These are phyloP conservation scores for Panaeolus cyanescens DNA, from an alignment of 768 basidiomycete genomes.

Conservation along the genomic window DNA sequence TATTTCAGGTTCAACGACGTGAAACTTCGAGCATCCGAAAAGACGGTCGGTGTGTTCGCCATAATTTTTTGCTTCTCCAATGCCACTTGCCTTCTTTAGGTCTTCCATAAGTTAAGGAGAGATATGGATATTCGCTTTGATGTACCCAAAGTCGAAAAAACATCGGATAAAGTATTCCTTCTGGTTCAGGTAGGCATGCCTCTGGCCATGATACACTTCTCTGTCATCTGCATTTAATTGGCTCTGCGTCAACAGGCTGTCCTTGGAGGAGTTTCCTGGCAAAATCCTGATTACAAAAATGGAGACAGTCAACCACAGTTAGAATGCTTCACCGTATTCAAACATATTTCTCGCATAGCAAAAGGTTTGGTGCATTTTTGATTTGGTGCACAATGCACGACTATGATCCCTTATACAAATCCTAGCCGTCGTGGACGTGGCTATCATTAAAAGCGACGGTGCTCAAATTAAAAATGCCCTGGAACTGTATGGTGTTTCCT, in stretches of 20 bases:
- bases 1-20: constrained; percentile 60
- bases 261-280: constrained; percentile 70
- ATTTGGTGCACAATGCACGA: neutral
- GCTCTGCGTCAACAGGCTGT: constrained; percentile 51
- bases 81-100: constrained; percentile 23
- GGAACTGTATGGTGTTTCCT: constrained; percentile 58
- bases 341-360: constrained; percentile 75
- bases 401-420: neutral
- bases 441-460: constrained; percentile 65
- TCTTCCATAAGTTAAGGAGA: constrained; percentile 66
- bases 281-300: constrained; percentile 66
- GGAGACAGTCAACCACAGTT: constrained; percentile 71
- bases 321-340: constrained; percentile 71
- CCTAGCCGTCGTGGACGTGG: constrained; percentile 78
- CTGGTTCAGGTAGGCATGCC: constrained; percentile 64
- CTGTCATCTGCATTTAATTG: too few species aligned
- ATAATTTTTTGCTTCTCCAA: neutral
- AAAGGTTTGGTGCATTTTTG: constrained; percentile 50
- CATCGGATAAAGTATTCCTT: constrained; percentile 78
- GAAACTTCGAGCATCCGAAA: constrained; percentile 77
- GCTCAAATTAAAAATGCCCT: constrained; percentile 70
- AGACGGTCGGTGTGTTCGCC: constrained; percentile 46
- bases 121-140: constrained; percentile 83
- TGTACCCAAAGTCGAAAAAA: constrained; percentile 67
- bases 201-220: neutral